Conservation (phyloP, 2,329 filamentous ascomycete genomes). For the Trichoderma lentiforme region DNA sequence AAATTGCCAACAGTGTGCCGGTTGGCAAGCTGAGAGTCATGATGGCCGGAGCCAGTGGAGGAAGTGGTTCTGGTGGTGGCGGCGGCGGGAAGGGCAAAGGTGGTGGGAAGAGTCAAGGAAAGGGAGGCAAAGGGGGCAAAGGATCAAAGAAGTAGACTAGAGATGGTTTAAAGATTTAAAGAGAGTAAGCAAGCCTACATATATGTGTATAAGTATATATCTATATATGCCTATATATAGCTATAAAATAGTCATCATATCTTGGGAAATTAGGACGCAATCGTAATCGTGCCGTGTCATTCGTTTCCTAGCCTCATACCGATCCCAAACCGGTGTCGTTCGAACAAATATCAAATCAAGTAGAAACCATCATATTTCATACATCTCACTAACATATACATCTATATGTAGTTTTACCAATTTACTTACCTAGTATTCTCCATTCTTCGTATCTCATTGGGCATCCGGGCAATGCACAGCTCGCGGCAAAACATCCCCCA, state of each 20-base stretch:
- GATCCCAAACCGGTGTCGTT: not conserved
- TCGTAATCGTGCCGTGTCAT: not conserved
- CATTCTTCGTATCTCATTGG: slow-evolving; percentile 55
- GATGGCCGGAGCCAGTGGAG: slow-evolving; percentile 57
- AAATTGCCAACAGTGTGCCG: slow-evolving; percentile 76
- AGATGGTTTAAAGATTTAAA: not conserved
- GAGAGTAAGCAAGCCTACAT: not conserved
- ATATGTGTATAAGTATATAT: not conserved
- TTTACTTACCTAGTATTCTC: slow-evolving; percentile 24
- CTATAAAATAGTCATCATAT: not conserved
- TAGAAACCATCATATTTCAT: not conserved
- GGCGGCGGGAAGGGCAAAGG: slow-evolving; percentile 25
- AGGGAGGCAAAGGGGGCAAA: slow-evolving; percentile 38
- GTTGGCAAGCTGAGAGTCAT: slow-evolving; percentile 79
- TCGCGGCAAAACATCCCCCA: slow-evolving; percentile 74
- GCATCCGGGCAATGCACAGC: slow-evolving; percentile 61
- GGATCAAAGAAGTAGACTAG: slow-evolving; percentile 41
- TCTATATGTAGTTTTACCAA: not conserved
- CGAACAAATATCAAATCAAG: not conserved
- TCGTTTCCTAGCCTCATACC: not conserved
- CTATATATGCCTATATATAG: not conserved
- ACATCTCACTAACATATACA: not conserved
- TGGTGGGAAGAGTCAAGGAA: slow-evolving; percentile 28
- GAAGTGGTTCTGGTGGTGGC: slow-evolving; percentile 39
- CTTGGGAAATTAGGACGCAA: not conserved